Evolutionary conservation across 257 asterid species (phyloP).

Genomic region (Solanum etuberosum): DNA sequence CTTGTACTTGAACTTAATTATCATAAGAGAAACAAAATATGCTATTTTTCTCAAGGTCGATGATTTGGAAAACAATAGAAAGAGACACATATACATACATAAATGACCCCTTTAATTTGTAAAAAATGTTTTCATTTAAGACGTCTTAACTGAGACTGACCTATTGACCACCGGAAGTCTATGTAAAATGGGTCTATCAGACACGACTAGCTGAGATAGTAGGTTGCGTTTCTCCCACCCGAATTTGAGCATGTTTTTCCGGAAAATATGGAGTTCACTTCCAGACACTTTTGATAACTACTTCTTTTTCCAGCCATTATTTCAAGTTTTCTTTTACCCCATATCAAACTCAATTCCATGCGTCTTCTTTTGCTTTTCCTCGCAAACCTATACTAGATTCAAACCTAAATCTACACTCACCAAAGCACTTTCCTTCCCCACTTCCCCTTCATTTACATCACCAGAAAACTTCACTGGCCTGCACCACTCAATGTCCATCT

Average conservation of each 20-base stretch:
- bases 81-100: neutral
- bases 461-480: neutral
- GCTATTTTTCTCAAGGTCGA: neutral
- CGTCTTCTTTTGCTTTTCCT: neutral
- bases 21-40: neutral
- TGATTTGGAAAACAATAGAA: neutral
- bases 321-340: neutral
- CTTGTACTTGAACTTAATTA: neutral
- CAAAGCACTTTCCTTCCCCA: neutral
- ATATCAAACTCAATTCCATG: neutral
- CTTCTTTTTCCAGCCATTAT: neutral
- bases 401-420: neutral
- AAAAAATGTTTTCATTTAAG: neutral
- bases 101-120: neutral
- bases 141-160: neutral
- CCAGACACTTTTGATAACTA: neutral
- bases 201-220: neutral
- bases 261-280: neutral
- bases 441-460: neutral
- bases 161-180: neutral
- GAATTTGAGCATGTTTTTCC: neutral
- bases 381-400: neutral
- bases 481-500: conserved; percentile 20
- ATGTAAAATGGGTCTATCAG: neutral
- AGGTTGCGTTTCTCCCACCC: neutral